phyloP scores from a whole-genome alignment of 192 early-diverging fungal genomes.

The Phlyctochytrium arcticum region DNA sequence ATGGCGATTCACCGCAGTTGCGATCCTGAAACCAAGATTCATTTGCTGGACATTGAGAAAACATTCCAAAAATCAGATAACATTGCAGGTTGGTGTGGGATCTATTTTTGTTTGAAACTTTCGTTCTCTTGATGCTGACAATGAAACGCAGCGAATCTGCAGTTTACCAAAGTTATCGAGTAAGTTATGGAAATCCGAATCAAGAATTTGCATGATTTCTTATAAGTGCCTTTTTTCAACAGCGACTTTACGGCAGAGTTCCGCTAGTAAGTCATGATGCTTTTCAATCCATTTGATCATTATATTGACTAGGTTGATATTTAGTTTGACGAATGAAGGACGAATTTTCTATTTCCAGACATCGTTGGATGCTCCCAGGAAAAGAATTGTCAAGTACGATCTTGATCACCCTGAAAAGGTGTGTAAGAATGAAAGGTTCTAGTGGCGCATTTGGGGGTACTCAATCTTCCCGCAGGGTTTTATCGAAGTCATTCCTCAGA shows the following conservation, averaged over 20 bases:
- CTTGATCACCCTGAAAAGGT: slow-evolving; percentile 48
- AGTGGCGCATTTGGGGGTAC: no score
- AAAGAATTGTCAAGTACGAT: slow-evolving; percentile 60
- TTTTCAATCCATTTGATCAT: no score
- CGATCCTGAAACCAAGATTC: slow-evolving; percentile 31
- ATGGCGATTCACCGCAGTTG: slow-evolving; percentile 41
- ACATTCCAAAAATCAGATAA: slow-evolving; percentile 29
- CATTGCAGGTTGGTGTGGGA: background rate
- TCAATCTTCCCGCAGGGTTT: slow-evolving; percentile 40
- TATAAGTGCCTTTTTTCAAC: background rate
- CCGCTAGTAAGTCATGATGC: slow-evolving; percentile 27
- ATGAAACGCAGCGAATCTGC: background rate
- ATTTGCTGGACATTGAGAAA: slow-evolving; percentile 30
- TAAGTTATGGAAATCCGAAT: background rate
- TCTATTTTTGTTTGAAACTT: no score
- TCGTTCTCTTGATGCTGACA: background rate
- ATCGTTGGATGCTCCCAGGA: slow-evolving; percentile 56
- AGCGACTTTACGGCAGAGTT: slow-evolving; percentile 48
- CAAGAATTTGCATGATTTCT: background rate
- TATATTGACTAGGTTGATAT: no score
- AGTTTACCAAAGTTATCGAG: slow-evolving; percentile 1
- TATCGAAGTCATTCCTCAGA: slow-evolving; percentile 55
- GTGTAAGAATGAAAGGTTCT: background rate
- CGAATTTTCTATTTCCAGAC: slow-evolving; percentile 59
- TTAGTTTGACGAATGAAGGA: slow-evolving; percentile 52